Conservation (phyloP, 768 basidiomycete species). For the Lentinula aciculospora region DNA sequence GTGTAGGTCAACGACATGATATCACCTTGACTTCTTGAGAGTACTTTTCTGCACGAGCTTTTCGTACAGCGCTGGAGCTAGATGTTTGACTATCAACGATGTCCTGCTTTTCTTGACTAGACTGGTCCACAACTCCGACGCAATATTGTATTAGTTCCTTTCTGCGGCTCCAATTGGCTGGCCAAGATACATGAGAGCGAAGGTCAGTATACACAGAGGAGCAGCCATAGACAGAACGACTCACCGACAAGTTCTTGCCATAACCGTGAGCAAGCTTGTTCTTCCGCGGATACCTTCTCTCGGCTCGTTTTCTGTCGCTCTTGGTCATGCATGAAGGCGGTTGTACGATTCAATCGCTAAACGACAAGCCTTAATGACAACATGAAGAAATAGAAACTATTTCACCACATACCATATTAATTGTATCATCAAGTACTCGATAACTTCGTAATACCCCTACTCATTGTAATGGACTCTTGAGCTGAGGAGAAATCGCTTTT, state of each 20-base stretch:
- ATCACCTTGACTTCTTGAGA: constrained; percentile 69
- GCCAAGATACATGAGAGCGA: not conserved
- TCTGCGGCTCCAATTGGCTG: constrained; percentile 70
- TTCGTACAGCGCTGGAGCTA: constrained; percentile 38
- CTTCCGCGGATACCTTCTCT: constrained; percentile 49
- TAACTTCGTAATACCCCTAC: constrained; percentile 81
- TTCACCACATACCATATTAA: constrained; percentile 39
- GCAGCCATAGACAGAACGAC: constrained; percentile 11
- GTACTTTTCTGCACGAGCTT: constrained; percentile 51
- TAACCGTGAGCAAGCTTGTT: constrained; percentile 67
- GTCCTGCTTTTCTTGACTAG: constrained; percentile 49
- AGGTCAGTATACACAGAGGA: constrained; percentile 14
- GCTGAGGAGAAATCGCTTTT: not conserved
- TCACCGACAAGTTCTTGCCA: constrained; percentile 78
- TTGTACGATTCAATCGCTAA: constrained; percentile 68
- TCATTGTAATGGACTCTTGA: constrained; percentile 1
- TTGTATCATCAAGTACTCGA: constrained; percentile 72
- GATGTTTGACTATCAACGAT: constrained; percentile 30
- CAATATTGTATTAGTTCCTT: constrained; percentile 75
- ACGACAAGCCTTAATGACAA: not conserved
- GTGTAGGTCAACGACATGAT: too few relatives aligned
- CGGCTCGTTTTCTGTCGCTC: constrained; percentile 35
- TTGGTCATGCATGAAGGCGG: constrained; percentile 68
- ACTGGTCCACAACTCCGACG: constrained; percentile 60
- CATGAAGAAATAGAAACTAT: not conserved